Base-by-base conservation (phyloP, 768 basidiomycete species). In the Termitomyces sp. region DNA sequence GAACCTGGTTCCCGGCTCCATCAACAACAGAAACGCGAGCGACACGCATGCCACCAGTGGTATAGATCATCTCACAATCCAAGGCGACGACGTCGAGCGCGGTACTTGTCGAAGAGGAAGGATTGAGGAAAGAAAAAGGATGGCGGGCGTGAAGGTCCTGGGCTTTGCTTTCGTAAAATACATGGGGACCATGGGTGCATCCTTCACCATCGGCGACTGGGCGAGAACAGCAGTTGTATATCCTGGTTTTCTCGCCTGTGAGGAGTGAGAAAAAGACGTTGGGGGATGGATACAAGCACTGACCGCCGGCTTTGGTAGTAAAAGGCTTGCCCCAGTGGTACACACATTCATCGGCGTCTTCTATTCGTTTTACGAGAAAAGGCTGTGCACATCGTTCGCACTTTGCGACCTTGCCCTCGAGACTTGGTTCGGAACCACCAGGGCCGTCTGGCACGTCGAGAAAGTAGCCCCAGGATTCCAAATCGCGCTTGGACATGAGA, bases 41-140 rank as follows among this genome's bases (percentile, higher is more conserved):
- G 4, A 97, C 85, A 22, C 89, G 86, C 81, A 93, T 85, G 0
- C 97, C 97, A 5, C 90, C 91, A 0, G 95, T 98, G 0, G 93
- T 91, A 74, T 95, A 94, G 9, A 98, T 80, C 91, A 98, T 94
- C 73, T 99, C 97, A 68, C 97, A 98, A 70, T 99, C 97, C 52
- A 98, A 76, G 0, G 93, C 93, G 6, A 87, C 91, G 4, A 98
- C 82, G 58, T 95, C 91, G 47, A 93, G 73, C 1, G 81, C 76
- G 1, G 66, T 30, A 3, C 53, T 41, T 5, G 18, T 65, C 12
- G 66, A 34, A 45, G 70, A 61, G 8, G 73, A 59, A 6, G 72
- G 58, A 12, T 67, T 67, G 51, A 76, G 68, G 54, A 66, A 71
- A 47, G 93, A 84, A 72, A 95, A 97, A 0, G 88, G 71, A 57